These are phyloP conservation scores for Dendrobium catenatum DNA, from an alignment of 106 monocot species.

Conservation along the genomic window DNA sequence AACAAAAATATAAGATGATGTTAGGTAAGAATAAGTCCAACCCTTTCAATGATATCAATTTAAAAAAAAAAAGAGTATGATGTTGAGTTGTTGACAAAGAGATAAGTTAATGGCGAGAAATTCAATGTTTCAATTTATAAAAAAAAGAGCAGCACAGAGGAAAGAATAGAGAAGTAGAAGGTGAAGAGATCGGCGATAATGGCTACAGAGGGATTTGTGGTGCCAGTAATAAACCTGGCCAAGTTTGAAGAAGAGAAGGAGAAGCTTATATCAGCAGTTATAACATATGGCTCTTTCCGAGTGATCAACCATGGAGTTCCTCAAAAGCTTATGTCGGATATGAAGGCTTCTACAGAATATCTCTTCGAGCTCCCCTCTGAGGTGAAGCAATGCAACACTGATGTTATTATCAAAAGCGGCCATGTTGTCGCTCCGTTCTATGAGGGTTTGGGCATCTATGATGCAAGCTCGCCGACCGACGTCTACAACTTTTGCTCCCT, in stretches of 20 bases:
- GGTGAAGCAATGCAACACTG: constrained; percentile 27
- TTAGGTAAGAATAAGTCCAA: too few relatives aligned
- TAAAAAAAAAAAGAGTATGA: too few relatives aligned
- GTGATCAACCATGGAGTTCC: constrained; percentile 34
- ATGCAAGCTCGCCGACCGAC: constrained; percentile 23
- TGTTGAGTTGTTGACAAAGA: too few relatives aligned
- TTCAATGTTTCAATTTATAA: too few relatives aligned
- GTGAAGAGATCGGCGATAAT: too few relatives aligned
- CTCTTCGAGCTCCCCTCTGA: constrained; percentile 41
- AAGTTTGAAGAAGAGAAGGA: constrained; percentile 8
- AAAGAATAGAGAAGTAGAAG: too few relatives aligned
- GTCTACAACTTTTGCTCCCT: constrained; percentile 40
- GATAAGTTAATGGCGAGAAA: too few relatives aligned
- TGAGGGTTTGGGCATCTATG: constrained; percentile 43
- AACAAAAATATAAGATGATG: too few relatives aligned
- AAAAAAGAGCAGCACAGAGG: too few relatives aligned
- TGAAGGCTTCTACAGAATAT: constrained; percentile 35
- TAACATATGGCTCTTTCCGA: constrained; percentile 34
- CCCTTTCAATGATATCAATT: too few relatives aligned
- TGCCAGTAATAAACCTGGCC: constrained; percentile 24
- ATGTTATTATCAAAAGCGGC: constrained; percentile 41
- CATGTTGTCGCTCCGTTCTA: constrained; percentile 38
- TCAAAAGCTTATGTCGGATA: constrained; percentile 20
- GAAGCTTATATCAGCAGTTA: constrained; percentile 22
- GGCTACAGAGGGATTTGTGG: background rate